These are phyloP conservation scores for Exophiala sp. DNA, from an alignment of 2,329 filamentous ascomycete species.

Conservation along the genomic window DNA sequence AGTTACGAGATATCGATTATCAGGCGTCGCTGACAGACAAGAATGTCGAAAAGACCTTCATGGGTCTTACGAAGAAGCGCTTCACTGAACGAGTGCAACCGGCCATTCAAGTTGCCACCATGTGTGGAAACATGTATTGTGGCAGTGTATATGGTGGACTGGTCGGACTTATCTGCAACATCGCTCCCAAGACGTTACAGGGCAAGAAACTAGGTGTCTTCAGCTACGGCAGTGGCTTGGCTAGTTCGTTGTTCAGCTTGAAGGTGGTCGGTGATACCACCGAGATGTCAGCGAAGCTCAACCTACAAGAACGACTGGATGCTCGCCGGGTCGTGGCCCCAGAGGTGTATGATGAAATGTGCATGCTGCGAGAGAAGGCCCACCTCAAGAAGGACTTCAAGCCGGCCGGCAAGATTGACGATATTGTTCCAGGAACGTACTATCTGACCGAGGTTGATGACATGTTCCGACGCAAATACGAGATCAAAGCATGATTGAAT, in stretches of 20 bases:
- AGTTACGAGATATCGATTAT: slow-evolving; percentile 75
- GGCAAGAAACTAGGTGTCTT: slow-evolving; percentile 73
- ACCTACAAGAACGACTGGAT: slow-evolving; percentile 66
- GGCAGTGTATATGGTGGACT: slow-evolving; percentile 59
- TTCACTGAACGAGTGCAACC: slow-evolving; percentile 75
- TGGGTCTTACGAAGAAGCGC: slow-evolving; percentile 77
- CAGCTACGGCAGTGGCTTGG: slow-evolving; percentile 75
- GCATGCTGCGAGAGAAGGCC: slow-evolving; percentile 74
- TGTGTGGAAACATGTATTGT: slow-evolving; percentile 66
- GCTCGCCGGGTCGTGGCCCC: slow-evolving; percentile 65
- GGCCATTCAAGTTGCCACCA: slow-evolving; percentile 70
- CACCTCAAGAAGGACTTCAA: slow-evolving; percentile 77
- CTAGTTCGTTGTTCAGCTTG: slow-evolving; percentile 68
- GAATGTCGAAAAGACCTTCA: slow-evolving; percentile 81
- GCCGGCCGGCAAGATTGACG: slow-evolving; percentile 65
- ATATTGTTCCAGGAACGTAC: slow-evolving; percentile 65
- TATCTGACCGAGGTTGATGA: slow-evolving; percentile 78
- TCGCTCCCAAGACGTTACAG: slow-evolving; percentile 60
- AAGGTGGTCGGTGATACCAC: slow-evolving; percentile 66
- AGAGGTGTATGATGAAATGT: slow-evolving; percentile 74
- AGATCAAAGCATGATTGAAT: slow-evolving; percentile 62
- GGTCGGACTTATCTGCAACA: slow-evolving; percentile 59
- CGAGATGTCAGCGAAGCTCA: slow-evolving; percentile 62
- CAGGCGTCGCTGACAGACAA: slow-evolving; percentile 76
- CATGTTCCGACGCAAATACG: slow-evolving; percentile 80